Percentiles rank a stretch among this genome's conserved stretches.
phyloP scores from a whole-genome alignment of 306 rosid genomes.

The Casuarina glauca region DNA sequence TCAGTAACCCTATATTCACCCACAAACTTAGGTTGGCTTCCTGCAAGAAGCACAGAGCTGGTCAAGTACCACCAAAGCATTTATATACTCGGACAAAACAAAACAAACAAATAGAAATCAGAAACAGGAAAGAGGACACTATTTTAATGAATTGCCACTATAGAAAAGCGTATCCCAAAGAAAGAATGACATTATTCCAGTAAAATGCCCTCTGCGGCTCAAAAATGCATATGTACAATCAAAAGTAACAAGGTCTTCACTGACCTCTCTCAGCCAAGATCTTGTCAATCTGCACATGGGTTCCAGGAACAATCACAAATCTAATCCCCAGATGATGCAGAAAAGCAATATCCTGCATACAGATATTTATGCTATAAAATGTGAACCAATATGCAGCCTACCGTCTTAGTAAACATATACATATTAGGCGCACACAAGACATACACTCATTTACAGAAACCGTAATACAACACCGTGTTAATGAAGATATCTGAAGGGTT shows the following conservation, averaged over 20 bases:
- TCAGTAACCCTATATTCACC: conserved; percentile 92
- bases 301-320: conserved; percentile 89
- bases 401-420: not conserved
- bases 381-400: not conserved
- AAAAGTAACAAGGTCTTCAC: conserved; percentile 21
- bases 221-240: not conserved
- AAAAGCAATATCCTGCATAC: conserved; percentile 89
- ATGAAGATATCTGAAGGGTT: too few species aligned
- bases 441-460: not conserved
- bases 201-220: not conserved
- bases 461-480: too few species aligned
- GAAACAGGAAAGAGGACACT: not conserved
- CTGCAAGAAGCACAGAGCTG: conserved; percentile 44
- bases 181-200: not conserved
- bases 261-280: conserved; percentile 83
- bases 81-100: not conserved
- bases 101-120: not conserved
- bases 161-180: not conserved
- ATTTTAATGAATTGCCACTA: not conserved
- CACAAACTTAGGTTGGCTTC: conserved; percentile 64
- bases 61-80: conserved; percentile 16
- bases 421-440: not conserved
- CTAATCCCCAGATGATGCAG: conserved; percentile 94
- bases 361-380: conserved; percentile 7
- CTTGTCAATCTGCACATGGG: conserved; percentile 82